Conservation (phyloP, 2,329 filamentous ascomycete genomes). For the Hypoxylon sp. region DNA sequence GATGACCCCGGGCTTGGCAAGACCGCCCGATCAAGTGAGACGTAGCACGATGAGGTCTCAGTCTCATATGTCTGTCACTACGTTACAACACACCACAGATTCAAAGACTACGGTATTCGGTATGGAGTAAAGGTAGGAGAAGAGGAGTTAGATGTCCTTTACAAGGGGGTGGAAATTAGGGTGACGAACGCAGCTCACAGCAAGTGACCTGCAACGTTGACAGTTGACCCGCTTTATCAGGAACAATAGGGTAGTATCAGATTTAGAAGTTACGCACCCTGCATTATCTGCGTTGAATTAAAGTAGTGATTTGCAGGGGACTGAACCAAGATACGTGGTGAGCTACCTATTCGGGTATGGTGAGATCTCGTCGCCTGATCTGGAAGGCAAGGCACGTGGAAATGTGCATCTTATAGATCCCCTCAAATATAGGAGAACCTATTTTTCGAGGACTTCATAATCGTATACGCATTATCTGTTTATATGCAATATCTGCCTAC, state of each 20-base stretch:
- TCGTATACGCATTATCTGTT: background rate
- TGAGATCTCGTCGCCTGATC: conserved; percentile 20
- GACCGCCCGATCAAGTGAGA: conserved; percentile 25
- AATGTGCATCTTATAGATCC: conserved; percentile 7
- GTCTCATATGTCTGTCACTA: conserved; percentile 36
- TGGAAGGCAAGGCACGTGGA: conserved; percentile 27
- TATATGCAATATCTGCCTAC: too few relatives aligned
- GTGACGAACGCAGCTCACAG: conserved; percentile 21
- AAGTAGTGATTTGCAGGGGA: conserved; percentile 10
- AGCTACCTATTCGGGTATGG: conserved; percentile 38
- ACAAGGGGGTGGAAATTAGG: conserved; percentile 11
- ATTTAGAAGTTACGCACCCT: conserved; percentile 18
- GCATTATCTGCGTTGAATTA: conserved; percentile 20
- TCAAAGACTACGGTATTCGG: background rate
- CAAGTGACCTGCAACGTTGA: conserved; percentile 37
- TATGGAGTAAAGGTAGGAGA: conserved; percentile 9
- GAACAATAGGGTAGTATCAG: conserved; percentile 32
- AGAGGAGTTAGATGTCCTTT: conserved; percentile 6
- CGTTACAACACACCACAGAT: conserved; percentile 24
- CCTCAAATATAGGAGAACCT: background rate
- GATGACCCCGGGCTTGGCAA: conserved; percentile 38
- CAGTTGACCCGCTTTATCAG: conserved; percentile 35
- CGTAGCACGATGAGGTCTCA: conserved; percentile 31
- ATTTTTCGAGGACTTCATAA: background rate
- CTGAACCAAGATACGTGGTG: conserved; percentile 7